Percentiles rank a stretch among this genome's conserved stretches.
These are phyloP conservation scores for Parietaria judaica DNA, from an alignment of 306 rosid genomes.

Conservation along the genomic window DNA sequence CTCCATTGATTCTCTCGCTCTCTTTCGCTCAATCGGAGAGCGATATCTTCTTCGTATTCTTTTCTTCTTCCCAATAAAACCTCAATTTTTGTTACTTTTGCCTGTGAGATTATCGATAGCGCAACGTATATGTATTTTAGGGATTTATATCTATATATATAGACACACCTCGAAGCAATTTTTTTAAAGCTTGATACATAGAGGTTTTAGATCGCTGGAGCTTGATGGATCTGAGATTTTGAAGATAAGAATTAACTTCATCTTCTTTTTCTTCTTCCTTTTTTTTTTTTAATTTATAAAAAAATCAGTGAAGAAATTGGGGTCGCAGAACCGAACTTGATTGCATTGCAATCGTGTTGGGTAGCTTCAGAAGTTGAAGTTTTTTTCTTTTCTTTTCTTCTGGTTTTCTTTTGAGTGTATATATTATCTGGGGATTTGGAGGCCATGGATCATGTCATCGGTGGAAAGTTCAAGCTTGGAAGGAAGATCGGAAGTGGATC, in stretches of 20 bases:
- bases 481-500: constrained; percentile 97
- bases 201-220: constrained; percentile 27
- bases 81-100: constrained; percentile 17
- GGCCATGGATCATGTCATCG: constrained; percentile 87
- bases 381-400: neutral
- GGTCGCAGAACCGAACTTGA: constrained; percentile 23
- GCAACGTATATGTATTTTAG: constrained; percentile 4
- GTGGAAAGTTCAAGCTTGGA: constrained; percentile 92
- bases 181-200: constrained; percentile 15
- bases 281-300: too few relatives aligned
- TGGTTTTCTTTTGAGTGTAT: neutral
- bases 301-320: neutral
- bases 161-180: constrained; percentile 17
- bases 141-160: constrained; percentile 14
- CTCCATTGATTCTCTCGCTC: neutral
- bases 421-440: constrained; percentile 27
- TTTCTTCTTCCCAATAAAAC: neutral
- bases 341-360: constrained; percentile 14
- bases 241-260: neutral
- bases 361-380: constrained; percentile 22
- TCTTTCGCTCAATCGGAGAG: constrained; percentile 11
- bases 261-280: neutral
- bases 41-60: neutral
- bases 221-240: constrained; percentile 49
- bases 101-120: constrained; percentile 22